A percentile compares a stretch with the other conserved stretches of the same genome.
These are phyloP conservation scores for Alternaria ventricosa DNA, from an alignment of 2,329 filamentous ascomycete species.

Conservation along the genomic window DNA sequence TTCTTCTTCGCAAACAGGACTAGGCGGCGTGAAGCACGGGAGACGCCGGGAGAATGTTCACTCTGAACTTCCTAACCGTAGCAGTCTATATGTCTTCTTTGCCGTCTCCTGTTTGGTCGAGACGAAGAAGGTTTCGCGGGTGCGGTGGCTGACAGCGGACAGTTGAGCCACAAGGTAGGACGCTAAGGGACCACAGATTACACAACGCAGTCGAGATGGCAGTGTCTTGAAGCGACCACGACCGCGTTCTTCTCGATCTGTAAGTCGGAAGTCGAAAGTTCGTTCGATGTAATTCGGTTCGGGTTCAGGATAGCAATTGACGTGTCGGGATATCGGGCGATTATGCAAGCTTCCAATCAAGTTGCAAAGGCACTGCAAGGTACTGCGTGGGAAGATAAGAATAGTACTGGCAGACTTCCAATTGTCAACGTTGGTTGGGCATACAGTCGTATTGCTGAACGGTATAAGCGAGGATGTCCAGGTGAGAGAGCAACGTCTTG, in stretches of 20 bases:
- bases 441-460: neutral
- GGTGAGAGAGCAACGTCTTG: constrained; percentile 8
- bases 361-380: neutral
- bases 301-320: neutral
- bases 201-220: neutral
- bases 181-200: neutral
- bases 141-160: neutral
- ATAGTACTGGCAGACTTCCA: neutral
- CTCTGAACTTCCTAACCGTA: neutral
- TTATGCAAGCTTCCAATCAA: too few relatives aligned
- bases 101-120: neutral
- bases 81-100: neutral
- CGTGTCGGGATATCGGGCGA: too few relatives aligned
- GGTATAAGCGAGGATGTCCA: neutral
- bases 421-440: neutral
- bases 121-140: neutral
- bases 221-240: neutral
- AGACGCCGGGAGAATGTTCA: neutral
- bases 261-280: neutral
- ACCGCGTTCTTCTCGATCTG: neutral
- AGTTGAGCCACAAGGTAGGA: neutral
- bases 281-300: neutral
- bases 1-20: neutral
- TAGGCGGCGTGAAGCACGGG: constrained; percentile 1
- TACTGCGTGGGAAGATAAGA: neutral